phyloP scores from a whole-genome alignment of 768 basidiomycete species.

The Bullera alba region DNA sequence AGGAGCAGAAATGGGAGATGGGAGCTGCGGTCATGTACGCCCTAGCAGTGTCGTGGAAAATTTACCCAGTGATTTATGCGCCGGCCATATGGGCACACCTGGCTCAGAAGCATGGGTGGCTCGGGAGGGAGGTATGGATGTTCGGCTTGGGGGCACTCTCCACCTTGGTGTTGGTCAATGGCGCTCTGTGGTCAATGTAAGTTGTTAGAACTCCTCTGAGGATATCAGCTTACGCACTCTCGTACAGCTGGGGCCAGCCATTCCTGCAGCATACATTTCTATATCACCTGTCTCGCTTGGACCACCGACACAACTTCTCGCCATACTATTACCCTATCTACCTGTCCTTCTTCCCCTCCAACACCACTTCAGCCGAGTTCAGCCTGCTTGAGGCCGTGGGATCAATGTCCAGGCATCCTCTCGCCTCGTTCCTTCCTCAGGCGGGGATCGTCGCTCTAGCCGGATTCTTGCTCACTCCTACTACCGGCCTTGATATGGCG shows the following conservation, averaged over 20 bases:
- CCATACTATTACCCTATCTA: constrained; percentile 95
- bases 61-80: constrained; percentile 89
- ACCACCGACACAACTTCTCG: constrained; percentile 97
- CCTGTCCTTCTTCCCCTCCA: constrained; percentile 60
- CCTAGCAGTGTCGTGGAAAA: constrained; percentile 88
- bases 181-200: constrained; percentile 66
- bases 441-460: constrained; percentile 63
- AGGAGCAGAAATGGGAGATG: constrained; percentile 53
- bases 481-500: constrained; percentile 58
- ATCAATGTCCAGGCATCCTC: constrained; percentile 55
- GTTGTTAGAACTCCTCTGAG: constrained; percentile 48
- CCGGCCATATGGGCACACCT: constrained; percentile 60
- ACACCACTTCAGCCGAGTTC: neutral
- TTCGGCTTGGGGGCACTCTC: constrained; percentile 66
- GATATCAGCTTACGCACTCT: neutral
- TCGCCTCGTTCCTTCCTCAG: constrained; percentile 77
- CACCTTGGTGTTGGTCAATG: constrained; percentile 61
- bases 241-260: constrained; percentile 79
- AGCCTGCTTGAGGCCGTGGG: constrained; percentile 17
- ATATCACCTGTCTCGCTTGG: constrained; percentile 81
- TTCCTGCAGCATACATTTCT: constrained; percentile 88
- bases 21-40: constrained; percentile 67
- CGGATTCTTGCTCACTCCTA: constrained; percentile 64
- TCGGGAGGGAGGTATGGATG: constrained; percentile 50
- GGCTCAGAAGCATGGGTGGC: constrained; percentile 18